phyloP scores from a whole-genome alignment of 1,139 yeast genomes.

The Hansenula lynferdii region DNA sequence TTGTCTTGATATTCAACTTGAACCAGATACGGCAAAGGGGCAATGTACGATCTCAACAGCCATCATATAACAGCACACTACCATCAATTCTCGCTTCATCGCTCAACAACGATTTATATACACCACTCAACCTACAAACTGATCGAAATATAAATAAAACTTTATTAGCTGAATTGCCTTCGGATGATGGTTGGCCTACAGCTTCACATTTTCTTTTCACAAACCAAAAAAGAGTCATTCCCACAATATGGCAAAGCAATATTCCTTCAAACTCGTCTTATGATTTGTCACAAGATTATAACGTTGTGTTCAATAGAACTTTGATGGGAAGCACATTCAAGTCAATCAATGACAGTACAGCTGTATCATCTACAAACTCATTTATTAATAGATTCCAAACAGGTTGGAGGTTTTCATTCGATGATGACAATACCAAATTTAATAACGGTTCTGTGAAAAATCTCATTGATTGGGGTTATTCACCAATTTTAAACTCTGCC shows the following conservation, averaged over 20 bases:
- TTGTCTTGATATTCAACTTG: slow-evolving; percentile 45
- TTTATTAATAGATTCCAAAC: slow-evolving; percentile 9
- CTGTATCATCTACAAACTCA: slow-evolving; percentile 21
- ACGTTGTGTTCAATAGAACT: slow-evolving; percentile 10
- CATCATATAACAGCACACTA: slow-evolving; percentile 16
- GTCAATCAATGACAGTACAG: slow-evolving; percentile 4
- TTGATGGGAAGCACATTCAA: slow-evolving; percentile 11
- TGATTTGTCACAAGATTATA: slow-evolving; percentile 10
- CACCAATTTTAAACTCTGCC: slow-evolving; percentile 50
- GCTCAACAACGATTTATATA: slow-evolving; percentile 26
- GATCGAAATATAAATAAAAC: slow-evolving; percentile 23
- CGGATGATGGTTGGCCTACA: slow-evolving; percentile 35
- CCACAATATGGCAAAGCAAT: slow-evolving; percentile 13
- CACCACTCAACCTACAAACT: slow-evolving; percentile 25
- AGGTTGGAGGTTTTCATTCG: slow-evolving; percentile 38
- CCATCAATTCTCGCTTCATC: slow-evolving; percentile 11
- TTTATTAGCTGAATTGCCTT: slow-evolving; percentile 14
- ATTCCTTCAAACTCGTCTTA: slow-evolving; percentile 14
- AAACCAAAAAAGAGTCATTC: slow-evolving; percentile 36
- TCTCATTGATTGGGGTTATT: slow-evolving; percentile 48
- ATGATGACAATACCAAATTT: slow-evolving; percentile 29
- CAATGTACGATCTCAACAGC: background rate
- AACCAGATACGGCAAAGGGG: background rate
- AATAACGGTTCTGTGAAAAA: slow-evolving; percentile 29
- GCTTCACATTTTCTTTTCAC: slow-evolving; percentile 38